These are phyloP conservation scores for Crotalaria pallida DNA, from an alignment of 306 rosid species.

Conservation along the genomic window DNA sequence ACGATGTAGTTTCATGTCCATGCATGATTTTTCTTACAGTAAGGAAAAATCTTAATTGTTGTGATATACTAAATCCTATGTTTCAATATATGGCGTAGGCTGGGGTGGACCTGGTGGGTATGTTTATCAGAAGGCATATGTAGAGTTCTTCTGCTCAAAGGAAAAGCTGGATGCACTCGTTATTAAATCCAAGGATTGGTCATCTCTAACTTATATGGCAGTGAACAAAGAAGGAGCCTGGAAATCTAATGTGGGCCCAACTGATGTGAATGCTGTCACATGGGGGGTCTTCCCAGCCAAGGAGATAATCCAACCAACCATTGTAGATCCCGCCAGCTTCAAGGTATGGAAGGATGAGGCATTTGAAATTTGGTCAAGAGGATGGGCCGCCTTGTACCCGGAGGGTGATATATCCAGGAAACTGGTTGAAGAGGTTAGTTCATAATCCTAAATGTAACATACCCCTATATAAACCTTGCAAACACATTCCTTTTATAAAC, in stretches of 20 bases:
- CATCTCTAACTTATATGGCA: slow-evolving; percentile 79
- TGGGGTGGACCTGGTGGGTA: slow-evolving; percentile 97
- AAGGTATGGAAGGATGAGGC: slow-evolving; percentile 94
- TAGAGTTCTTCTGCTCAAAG: slow-evolving; percentile 92
- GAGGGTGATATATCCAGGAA: slow-evolving; percentile 74
- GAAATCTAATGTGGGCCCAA: slow-evolving; percentile 63
- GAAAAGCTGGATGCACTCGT: slow-evolving; percentile 65
- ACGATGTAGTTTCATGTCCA: background rate
- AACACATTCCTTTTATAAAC: no score
- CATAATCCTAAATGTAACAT: background rate
- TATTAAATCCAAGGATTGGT: slow-evolving; percentile 57
- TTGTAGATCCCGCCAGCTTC: slow-evolving; percentile 89
- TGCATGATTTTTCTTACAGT: slow-evolving; percentile 2
- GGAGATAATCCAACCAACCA: slow-evolving; percentile 93
- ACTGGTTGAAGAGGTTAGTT: slow-evolving; percentile 78
- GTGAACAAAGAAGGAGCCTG: slow-evolving; percentile 70
- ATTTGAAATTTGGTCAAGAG: slow-evolving; percentile 89
- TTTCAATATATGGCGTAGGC: slow-evolving; percentile 43
- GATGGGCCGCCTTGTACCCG: slow-evolving; percentile 74
- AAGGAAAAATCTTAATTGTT: no score
- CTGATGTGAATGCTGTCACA: slow-evolving; percentile 88
- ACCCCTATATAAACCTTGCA: background rate
- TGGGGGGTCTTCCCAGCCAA: slow-evolving; percentile 98
- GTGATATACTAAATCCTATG: slow-evolving; percentile 9
- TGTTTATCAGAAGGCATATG: slow-evolving; percentile 92